Evolutionary conservation across 2,329 filamentous ascomycete genomes (phyloP).

Genomic region (Colletotrichum musae): DNA sequence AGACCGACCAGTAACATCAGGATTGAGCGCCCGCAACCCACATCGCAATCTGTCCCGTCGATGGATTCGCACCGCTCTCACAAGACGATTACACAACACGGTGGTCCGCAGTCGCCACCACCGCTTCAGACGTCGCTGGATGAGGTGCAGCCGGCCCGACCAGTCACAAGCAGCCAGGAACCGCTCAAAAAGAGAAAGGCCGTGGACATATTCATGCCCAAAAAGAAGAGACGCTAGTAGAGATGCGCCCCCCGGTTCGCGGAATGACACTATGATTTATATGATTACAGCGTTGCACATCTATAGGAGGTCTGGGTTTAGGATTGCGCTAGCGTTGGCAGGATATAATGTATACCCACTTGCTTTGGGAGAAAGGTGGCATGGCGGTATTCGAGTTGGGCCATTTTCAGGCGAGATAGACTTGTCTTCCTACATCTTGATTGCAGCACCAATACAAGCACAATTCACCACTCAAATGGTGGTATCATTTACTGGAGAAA

Average conservation of each 20-base stretch:
- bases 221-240: conserved; percentile 53
- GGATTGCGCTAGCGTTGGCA: conserved; percentile 21
- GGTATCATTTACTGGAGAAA: no score
- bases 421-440: neutral
- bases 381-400: neutral
- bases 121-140: conserved; percentile 38
- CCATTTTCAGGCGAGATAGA: neutral
- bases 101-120: conserved; percentile 43
- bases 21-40: conserved; percentile 28
- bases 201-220: conserved; percentile 66
- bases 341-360: conserved; percentile 23
- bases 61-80: conserved; percentile 13
- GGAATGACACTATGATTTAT: neutral
- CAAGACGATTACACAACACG: conserved; percentile 13
- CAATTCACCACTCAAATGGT: no score
- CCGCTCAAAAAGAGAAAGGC: conserved; percentile 58
- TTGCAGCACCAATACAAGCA: no score
- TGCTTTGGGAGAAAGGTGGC: conserved; percentile 23
- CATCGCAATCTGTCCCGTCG: conserved; percentile 2
- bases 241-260: neutral
- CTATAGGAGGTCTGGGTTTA: neutral
- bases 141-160: conserved; percentile 30
- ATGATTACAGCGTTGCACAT: conserved; percentile 13
- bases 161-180: conserved; percentile 22
- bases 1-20: conserved; percentile 35